These are phyloP conservation scores for Cyclotella choctawhatcheeana DNA, from an alignment of 108 stramenopile species.

Conservation along the genomic window DNA sequence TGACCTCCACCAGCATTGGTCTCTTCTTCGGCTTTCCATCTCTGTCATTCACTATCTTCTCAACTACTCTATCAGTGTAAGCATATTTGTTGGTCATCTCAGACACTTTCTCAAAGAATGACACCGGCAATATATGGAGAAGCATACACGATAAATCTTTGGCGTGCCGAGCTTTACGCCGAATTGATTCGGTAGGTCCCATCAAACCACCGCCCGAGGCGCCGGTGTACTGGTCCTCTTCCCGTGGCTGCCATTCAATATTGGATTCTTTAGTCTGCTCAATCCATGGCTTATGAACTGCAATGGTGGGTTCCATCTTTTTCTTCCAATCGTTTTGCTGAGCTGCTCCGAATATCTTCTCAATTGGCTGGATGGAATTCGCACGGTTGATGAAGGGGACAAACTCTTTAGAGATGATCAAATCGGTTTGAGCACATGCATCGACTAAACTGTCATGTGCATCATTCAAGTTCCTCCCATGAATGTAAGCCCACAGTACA, in stretches of 20 bases:
- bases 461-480: slow-evolving; percentile 9
- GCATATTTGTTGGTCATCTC: slow-evolving; percentile 11
- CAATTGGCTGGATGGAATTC: not conserved
- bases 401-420: slow-evolving; percentile 14
- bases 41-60: slow-evolving; percentile 1
- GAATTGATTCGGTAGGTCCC: slow-evolving; percentile 11
- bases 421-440: slow-evolving; percentile 3
- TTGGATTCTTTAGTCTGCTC: slow-evolving; percentile 4
- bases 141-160: slow-evolving; percentile 7
- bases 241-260: slow-evolving; percentile 4
- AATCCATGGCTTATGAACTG: slow-evolving; percentile 20
- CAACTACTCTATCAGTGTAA: slow-evolving; percentile 24
- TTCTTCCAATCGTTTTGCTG: slow-evolving; percentile 7
- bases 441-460: slow-evolving; percentile 22
- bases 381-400: slow-evolving; percentile 10
- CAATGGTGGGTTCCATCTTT: slow-evolving; percentile 10
- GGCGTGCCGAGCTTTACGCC: not conserved
- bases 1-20: too few relatives aligned
- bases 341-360: slow-evolving; percentile 10
- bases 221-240: slow-evolving; percentile 12
- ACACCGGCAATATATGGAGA: slow-evolving; percentile 8
- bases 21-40: slow-evolving; percentile 20
- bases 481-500: not conserved
- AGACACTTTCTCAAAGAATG: not conserved
- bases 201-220: slow-evolving; percentile 7